Base-by-base conservation (phyloP, 345 rosid species). In the Angophora floribunda region DNA sequence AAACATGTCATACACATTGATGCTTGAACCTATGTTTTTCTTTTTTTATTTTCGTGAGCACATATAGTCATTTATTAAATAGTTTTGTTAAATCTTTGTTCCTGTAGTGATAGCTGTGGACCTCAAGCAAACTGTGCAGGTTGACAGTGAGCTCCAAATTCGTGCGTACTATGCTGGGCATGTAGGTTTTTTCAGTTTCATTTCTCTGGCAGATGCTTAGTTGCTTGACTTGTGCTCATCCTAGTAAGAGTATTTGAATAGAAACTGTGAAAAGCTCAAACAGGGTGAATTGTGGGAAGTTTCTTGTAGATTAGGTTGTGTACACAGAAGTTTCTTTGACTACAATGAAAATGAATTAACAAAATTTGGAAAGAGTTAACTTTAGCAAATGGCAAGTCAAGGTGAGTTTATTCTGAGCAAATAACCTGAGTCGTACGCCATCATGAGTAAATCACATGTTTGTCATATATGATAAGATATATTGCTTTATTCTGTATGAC, bases 141-240 rank as follows among this genome's bases (percentile, higher is more conserved):
- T 98, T 93, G 98, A 95, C 91, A 87, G 94, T 84, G 98, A 96
- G 93, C 98, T 97, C 91, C 96, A 95, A 86, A 95, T 98, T 89
- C 97, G 99, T 88, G 97, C 97, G 65, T 98, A 98, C 88, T 98
- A 98, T 85, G 99, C 99, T 32, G 99, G 99, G 80, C 99, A 98
- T 94, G 99, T 97, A 94, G 93, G 96, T 85, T 51, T 85, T 85
- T 87, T 86, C 47, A 82, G 19, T 90, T 87, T 89, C 50, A 78
- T 53, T 70, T 90, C 24, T 44, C 47, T 52, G 36, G 15, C 86
- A 78, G n/a, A n/a, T 17, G 14, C 63, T 55, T 19, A 17, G 11
- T 53, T 45, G 50, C 52, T 32, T 67, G 44, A 55, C 61, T 75
- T 86, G 45, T 85, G 0, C 36, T 84, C 45, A 85, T 16, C 59